Percentiles rank a stretch among this genome's conserved stretches.
Conservation (phyloP, 2,329 filamentous ascomycete species). For the Paecilomyces sp. region DNA sequence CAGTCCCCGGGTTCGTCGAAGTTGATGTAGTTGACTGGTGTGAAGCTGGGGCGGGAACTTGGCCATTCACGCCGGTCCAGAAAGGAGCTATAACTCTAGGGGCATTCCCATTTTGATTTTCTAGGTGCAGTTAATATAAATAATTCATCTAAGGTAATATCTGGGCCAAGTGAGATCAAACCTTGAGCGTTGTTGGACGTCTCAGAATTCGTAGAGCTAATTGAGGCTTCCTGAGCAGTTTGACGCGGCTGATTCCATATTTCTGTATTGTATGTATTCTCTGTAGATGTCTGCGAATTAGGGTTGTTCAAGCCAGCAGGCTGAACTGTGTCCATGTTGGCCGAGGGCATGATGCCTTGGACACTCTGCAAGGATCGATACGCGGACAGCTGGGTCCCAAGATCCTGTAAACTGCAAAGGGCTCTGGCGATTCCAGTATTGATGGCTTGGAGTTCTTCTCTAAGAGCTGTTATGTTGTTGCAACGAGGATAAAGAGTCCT, state of each 20-base stretch:
- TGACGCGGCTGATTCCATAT: neutral
- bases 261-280: neutral
- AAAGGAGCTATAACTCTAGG: neutral
- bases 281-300: neutral
- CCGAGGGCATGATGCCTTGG: neutral
- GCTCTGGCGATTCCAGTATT: neutral
- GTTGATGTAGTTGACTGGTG: neutral
- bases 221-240: neutral
- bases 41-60: neutral
- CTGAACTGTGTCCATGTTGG: neutral
- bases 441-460: neutral
- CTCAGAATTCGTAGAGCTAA: neutral
- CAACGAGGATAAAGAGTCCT: neutral
- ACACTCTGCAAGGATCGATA: neutral
- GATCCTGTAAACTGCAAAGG: neutral
- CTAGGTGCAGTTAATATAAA: neutral
- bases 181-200: neutral
- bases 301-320: neutral
- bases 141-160: neutral
- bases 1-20: neutral
- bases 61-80: neutral
- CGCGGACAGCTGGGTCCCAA: neutral
- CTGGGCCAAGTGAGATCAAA: neutral
- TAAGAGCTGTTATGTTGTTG: neutral
- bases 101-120: neutral